These are phyloP conservation scores for Pterocarpus santalinus DNA, from an alignment of 306 rosid genomes.

Conservation along the genomic window DNA sequence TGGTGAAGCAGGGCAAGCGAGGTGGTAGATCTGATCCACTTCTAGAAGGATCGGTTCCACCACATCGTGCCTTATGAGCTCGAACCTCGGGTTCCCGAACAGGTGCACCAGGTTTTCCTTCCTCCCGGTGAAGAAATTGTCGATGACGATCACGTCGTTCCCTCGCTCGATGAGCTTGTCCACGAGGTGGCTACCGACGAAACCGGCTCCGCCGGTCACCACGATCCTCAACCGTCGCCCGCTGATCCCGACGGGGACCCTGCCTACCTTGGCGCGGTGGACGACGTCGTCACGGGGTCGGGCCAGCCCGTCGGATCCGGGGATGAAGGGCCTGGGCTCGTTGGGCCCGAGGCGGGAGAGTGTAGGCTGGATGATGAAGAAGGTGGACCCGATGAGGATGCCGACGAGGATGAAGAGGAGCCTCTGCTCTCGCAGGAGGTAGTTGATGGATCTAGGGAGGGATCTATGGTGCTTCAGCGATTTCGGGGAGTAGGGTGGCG, in stretches of 20 bases:
- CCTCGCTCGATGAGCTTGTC: slow-evolving; percentile 79
- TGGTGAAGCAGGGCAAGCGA: slow-evolving; percentile 87
- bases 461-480: slow-evolving; percentile 75
- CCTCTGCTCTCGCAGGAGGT: slow-evolving; percentile 82
- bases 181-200: slow-evolving; percentile 90
- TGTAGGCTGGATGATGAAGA: slow-evolving; percentile 87
- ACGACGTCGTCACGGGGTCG: neutral
- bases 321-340: slow-evolving; percentile 47
- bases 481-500: slow-evolving; percentile 81
- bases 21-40: slow-evolving; percentile 89
- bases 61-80: slow-evolving; percentile 91
- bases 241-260: slow-evolving; percentile 72
- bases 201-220: slow-evolving; percentile 92
- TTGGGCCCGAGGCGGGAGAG: slow-evolving; percentile 76
- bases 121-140: slow-evolving; percentile 90
- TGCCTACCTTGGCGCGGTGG: slow-evolving; percentile 48
- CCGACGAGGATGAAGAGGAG: slow-evolving; percentile 89
- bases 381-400: slow-evolving; percentile 90
- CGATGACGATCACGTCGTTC: slow-evolving; percentile 85
- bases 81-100: slow-evolving; percentile 79
- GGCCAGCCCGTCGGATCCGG: slow-evolving; percentile 32
- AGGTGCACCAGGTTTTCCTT: slow-evolving; percentile 81
- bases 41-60: slow-evolving; percentile 90
- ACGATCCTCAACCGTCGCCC: slow-evolving; percentile 68
- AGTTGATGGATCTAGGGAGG: slow-evolving; percentile 90